A percentile compares a stretch with the other conserved stretches of the same genome.
phyloP scores from a whole-genome alignment of 2,329 filamentous ascomycete genomes.

The Claviceps arundinis region DNA sequence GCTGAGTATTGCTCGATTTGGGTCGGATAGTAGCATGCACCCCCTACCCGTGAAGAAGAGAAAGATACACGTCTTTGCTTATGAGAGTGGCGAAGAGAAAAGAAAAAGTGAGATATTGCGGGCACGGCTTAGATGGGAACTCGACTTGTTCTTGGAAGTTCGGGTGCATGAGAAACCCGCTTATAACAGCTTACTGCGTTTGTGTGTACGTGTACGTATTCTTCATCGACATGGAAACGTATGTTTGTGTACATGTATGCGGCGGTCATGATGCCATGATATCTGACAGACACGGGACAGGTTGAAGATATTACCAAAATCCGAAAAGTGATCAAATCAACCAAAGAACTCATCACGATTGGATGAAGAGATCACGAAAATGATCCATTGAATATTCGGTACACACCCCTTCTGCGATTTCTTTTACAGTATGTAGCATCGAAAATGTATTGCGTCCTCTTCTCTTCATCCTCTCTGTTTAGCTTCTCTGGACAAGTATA shows the following conservation, averaged over 20 bases:
- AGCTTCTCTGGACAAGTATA: background rate
- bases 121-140: background rate
- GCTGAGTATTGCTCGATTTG: too few relatives aligned
- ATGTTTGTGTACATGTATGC: background rate
- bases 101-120: background rate
- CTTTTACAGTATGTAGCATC: background rate
- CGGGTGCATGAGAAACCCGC: background rate
- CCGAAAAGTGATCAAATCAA: background rate
- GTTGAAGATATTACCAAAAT: background rate
- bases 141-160: background rate
- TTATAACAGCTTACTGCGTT: background rate
- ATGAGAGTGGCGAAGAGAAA: background rate
- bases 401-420: background rate
- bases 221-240: background rate
- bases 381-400: background rate
- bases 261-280: background rate
- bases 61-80: background rate
- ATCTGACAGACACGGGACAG: background rate
- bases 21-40: too few relatives aligned
- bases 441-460: too few relatives aligned
- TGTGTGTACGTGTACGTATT: background rate
- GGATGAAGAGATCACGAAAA: background rate
- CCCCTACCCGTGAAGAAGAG: too few relatives aligned
- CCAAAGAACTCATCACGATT: background rate
- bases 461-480: background rate